These are phyloP conservation scores for Parachaetomium inaequale DNA, from an alignment of 495 filamentous ascomycete species.

Conservation along the genomic window DNA sequence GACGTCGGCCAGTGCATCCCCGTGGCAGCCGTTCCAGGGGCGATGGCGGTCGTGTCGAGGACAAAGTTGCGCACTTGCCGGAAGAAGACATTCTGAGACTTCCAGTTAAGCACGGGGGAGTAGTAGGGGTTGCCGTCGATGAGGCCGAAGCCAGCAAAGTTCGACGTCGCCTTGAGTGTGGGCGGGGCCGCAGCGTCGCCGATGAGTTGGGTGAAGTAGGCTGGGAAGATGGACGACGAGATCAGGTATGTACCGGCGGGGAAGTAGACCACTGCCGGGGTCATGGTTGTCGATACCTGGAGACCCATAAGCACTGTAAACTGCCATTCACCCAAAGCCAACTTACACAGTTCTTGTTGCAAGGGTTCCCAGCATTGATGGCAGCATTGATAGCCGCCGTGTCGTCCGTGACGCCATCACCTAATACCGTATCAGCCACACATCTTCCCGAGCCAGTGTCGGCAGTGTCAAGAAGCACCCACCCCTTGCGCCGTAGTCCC, in stretches of 20 bases:
- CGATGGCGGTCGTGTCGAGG: slow-evolving; percentile 64
- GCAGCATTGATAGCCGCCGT: slow-evolving; percentile 81
- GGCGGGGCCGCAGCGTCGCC: slow-evolving; percentile 34
- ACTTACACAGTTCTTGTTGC: slow-evolving; percentile 63
- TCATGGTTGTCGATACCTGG: slow-evolving; percentile 62
- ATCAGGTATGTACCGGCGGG: slow-evolving; percentile 73
- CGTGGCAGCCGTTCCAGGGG: slow-evolving; percentile 48
- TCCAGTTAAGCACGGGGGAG: slow-evolving; percentile 48
- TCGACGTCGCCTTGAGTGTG: slow-evolving; percentile 59
- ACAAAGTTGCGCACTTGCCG: slow-evolving; percentile 75
- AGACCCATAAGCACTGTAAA: background rate
- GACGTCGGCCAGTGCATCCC: slow-evolving; percentile 81
- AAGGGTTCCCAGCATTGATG: slow-evolving; percentile 71
- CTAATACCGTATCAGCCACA: slow-evolving; percentile 19
- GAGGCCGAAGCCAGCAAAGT: slow-evolving; percentile 61
- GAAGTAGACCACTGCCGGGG: slow-evolving; percentile 76
- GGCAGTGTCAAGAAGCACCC: slow-evolving; percentile 8
- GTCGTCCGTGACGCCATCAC: slow-evolving; percentile 65
- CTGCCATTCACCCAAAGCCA: background rate
- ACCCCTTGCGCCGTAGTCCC: slow-evolving; percentile 60
- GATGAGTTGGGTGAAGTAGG: slow-evolving; percentile 67
- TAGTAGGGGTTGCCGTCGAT: slow-evolving; percentile 71
- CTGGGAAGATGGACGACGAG: slow-evolving; percentile 57
- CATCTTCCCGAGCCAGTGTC: background rate
- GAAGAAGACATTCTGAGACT: slow-evolving; percentile 70